phyloP scores from a whole-genome alignment of 768 basidiomycete species.

The Russula dissimulans region DNA sequence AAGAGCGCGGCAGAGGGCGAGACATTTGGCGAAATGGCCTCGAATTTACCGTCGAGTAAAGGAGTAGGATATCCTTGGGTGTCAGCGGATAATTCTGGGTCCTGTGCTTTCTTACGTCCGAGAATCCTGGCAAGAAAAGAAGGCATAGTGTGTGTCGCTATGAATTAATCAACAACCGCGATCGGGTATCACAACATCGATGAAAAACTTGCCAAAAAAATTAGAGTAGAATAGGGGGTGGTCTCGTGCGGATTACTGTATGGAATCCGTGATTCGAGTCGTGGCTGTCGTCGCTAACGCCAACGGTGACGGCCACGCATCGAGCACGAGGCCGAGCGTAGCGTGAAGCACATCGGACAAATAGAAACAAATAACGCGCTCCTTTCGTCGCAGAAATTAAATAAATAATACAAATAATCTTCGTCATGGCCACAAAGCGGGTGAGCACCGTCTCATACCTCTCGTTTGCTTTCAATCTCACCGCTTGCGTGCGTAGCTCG shows the following conservation, averaged over 20 bases:
- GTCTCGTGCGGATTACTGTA: not conserved
- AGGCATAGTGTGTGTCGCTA: slow-evolving; percentile 31
- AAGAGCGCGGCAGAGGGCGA: slow-evolving; percentile 30
- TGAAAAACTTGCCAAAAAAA: not conserved
- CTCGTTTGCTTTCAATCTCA: not conserved
- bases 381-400: not conserved
- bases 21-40: slow-evolving; percentile 46
- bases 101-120: slow-evolving; percentile 60
- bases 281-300: not conserved
- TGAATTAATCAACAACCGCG: slow-evolving; percentile 3
- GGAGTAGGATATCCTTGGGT: slow-evolving; percentile 33
- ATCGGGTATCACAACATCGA: not conserved
- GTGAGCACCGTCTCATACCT: not conserved
- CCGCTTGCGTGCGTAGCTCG: slow-evolving; percentile 39
- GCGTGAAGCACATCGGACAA: not conserved
- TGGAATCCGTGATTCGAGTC: not conserved
- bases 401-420: not conserved
- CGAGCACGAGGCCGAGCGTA: not conserved
- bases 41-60: slow-evolving; percentile 67
- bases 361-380: slow-evolving; percentile 13
- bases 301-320: not conserved
- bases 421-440: slow-evolving; percentile 13
- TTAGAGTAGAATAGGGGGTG: not conserved
- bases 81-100: slow-evolving; percentile 33
- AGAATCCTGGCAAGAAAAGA: slow-evolving; percentile 74